Percentiles rank a stretch among this genome's conserved stretches.
Evolutionary conservation across 352 stramenopile species (phyloP).

Genomic region (Phytophthora melonis): DNA sequence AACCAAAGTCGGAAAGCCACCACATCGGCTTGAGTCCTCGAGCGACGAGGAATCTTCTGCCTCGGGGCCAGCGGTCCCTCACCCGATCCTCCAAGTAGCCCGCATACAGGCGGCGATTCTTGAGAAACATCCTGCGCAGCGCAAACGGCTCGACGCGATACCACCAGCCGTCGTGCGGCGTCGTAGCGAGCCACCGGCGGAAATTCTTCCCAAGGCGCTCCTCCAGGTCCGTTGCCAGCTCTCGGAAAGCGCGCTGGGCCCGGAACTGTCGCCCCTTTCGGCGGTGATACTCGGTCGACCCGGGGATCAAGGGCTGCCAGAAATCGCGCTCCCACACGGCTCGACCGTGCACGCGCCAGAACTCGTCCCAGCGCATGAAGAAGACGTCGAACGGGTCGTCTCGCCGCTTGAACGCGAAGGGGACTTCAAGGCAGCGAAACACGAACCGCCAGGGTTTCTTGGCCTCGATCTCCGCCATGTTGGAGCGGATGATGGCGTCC

Average conservation of each 20-base stretch:
- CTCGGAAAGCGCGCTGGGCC: constrained; percentile 42
- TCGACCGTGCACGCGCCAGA: constrained; percentile 50
- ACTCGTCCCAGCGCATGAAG: constrained; percentile 63
- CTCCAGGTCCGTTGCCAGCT: constrained; percentile 42
- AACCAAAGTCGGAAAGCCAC: constrained; percentile 15
- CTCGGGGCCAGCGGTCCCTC: constrained; percentile 43
- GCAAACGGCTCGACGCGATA: constrained; percentile 41
- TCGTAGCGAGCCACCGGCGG: constrained; percentile 7
- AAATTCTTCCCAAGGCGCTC: constrained; percentile 9
- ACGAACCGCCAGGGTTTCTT: constrained; percentile 56
- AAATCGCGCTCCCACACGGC: constrained; percentile 62
- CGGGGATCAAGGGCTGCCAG: constrained; percentile 44
- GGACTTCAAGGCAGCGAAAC: constrained; percentile 53
- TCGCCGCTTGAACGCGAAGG: constrained; percentile 36
- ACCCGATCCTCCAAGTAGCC: constrained; percentile 32
- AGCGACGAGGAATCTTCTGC: constrained; percentile 32
- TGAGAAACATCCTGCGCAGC: constrained; percentile 38
- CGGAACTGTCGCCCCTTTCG: constrained; percentile 44
- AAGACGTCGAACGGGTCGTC: constrained; percentile 50
- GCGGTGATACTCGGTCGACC: constrained; percentile 37
- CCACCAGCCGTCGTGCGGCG: constrained; percentile 43
- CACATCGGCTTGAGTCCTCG: constrained; percentile 36
- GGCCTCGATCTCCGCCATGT: constrained; percentile 37
- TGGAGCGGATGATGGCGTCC: constrained; percentile 30
- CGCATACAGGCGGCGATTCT: constrained; percentile 17